Evolutionary conservation across 2,329 filamentous ascomycete genomes (phyloP), one percentile per base, ranked within the genome.

Genomic region (Parafenestella ontariensis): DNA sequence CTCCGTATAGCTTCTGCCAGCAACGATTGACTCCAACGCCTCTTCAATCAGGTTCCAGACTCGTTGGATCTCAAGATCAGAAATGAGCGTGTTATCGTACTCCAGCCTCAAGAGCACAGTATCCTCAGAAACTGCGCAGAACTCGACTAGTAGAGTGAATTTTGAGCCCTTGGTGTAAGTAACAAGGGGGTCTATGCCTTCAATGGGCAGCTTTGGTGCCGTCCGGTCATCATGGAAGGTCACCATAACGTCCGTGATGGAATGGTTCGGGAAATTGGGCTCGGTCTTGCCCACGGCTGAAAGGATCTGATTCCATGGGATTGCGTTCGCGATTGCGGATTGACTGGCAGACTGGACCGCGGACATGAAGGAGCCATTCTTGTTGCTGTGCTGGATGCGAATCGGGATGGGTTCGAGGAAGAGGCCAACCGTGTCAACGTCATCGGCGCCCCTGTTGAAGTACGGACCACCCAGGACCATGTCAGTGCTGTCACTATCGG

Each of bases 351-450:
- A 9, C 42, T 66, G 68, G 0, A 72, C 68, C 1, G 39, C 21
- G 24, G 46, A 42, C 26, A 47, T 52, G 24, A 41, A 49, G 23
- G 41, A 47, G 6, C 11, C 23, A 15, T 45, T 42, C 43, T 40
- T 11, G 21, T 41, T 18, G n/a, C 11, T 21, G n/a, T 43, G 40
- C 20, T 21, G 37, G 46, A 69, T 56, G 29, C 70, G 53, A 26
- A 74, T 60, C 0, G 71, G 71, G 3, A 74, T 48, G 5, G 71
- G 66, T 42, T 73, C 57, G 3, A 74, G 64, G 60, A 70, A 74
- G 1, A 74, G 54, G 1, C 71, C 71, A 17, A 73, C 59, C 2
- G 54, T 56, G 3, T 67, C 51, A 13, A 62, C 18, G 46, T 73
- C 71, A n/a, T 61, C 54, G 11, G 37, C 48, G 1, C 52, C 49